Percentiles rank a stretch among this genome's conserved stretches.
phyloP scores from a whole-genome alignment of 306 rosid species.

The Glycine latifolia region DNA sequence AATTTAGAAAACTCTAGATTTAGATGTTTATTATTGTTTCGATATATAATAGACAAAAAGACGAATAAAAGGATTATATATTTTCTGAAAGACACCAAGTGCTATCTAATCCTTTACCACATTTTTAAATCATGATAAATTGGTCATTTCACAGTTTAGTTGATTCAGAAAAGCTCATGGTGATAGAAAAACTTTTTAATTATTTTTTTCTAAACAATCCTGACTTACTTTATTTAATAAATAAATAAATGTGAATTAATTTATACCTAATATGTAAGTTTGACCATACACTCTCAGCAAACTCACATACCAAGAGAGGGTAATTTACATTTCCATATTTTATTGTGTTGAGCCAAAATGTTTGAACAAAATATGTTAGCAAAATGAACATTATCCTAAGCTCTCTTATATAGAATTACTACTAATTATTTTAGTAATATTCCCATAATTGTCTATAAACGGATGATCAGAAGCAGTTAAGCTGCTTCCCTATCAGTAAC shows the following conservation, averaged over 20 bases:
- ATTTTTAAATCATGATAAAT: neutral
- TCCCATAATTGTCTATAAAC: neutral
- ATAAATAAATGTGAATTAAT: neutral
- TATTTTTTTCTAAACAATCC: no score
- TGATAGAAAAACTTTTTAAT: no score
- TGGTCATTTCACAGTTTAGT: neutral
- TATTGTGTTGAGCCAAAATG: neutral
- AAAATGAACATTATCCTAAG: neutral
- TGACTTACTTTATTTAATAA: neutral
- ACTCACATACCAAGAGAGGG: neutral
- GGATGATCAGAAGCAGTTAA: neutral
- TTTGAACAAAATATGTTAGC: constrained; percentile 5
- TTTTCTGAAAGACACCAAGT: neutral
- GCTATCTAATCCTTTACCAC: neutral
- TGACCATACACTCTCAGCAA: neutral
- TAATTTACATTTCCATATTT: neutral
- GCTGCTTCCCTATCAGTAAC: neutral
- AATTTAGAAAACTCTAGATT: neutral
- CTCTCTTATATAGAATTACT: neutral
- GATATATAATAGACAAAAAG: neutral
- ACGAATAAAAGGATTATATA: neutral
- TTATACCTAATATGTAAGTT: neutral
- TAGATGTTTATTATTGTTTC: neutral
- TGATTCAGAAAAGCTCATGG: neutral
- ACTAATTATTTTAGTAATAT: neutral